These are phyloP conservation scores for Spongospora subterranea DNA, from an alignment of 208 protist species.

Conservation along the genomic window DNA sequence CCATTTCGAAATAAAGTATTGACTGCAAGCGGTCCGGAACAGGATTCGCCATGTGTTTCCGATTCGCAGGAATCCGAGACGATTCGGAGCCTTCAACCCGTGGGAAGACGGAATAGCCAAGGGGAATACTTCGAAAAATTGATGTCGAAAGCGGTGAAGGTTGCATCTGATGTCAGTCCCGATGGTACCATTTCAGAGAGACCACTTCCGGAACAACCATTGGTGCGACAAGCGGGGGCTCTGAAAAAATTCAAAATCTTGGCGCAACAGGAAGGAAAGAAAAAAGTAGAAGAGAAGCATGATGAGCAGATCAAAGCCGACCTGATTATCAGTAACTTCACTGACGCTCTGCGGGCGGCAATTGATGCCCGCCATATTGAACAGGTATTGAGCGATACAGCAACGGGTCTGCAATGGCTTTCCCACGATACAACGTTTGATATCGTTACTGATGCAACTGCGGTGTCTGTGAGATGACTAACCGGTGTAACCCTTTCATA, in stretches of 20 bases:
- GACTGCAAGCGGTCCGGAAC: too few species aligned
- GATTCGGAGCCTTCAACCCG: too few species aligned
- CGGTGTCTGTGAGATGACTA: too few species aligned
- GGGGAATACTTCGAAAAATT: not conserved
- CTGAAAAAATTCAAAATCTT: not conserved
- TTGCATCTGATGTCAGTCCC: not conserved
- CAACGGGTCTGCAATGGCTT: not conserved
- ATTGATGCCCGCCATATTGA: not conserved
- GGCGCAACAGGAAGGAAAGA: slow-evolving; percentile 27
- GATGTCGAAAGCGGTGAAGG: not conserved
- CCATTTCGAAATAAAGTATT: too few species aligned
- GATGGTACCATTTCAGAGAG: too few species aligned
- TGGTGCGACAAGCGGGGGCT: too few species aligned
- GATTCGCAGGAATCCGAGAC: too few species aligned
- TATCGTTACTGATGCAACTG: too few species aligned
- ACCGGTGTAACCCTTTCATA: not conserved
- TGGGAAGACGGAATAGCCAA: not conserved
- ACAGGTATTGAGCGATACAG: not conserved
- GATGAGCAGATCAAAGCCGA: not conserved
- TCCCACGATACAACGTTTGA: not conserved
- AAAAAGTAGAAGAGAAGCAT: not conserved
- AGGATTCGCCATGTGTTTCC: too few species aligned
- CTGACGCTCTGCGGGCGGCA: not conserved
- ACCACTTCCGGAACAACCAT: too few species aligned
- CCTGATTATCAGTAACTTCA: not conserved